Base-by-base conservation (phyloP, 371 early-diverging fungal genomes). In the Nematocida major region DNA sequence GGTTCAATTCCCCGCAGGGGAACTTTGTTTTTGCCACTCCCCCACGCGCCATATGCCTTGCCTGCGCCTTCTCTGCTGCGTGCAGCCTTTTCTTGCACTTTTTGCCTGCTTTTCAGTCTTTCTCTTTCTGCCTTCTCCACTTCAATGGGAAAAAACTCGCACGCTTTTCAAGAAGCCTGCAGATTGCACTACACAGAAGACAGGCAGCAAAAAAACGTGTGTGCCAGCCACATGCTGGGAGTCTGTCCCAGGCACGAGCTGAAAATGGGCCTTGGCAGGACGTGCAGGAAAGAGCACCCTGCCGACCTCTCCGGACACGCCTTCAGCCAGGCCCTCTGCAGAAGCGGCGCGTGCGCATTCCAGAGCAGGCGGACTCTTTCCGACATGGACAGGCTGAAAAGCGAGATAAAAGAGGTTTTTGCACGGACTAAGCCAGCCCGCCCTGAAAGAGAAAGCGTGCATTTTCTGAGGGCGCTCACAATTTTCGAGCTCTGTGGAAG, bases 1-100 rank as follows among this genome's bases (percentile, higher is more conserved):
- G 80, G 68, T 66, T 61, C 68, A 61, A 73, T 82, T 66, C 80
- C 79, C 43, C 68, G 79, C 59, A 79, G 69, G 62, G 80, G 82
- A 67, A 80, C 62, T 67, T 78, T 69, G 49, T 66, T 78, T 24
- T 40, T 78, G 11, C 40, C 78, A 28, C 9, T 32, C 15, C 9
- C 1, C 38, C 1, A 81, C 66, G 59, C 61, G 54, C 2, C 73
- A 70, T 51, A 42, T n/a, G n/a, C n/a, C n/a, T n/a, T n/a, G n/a
- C n/a, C n/a, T n/a, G n/a, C n/a, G 54, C 53, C 26, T 11, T 11
- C 11, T 24, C 54, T 15, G 54, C 54, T 53, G 54, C 54, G 18
- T 53, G 54, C 20, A 15, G 54, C 24, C 54, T 53, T 9, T 22
- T 53, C 18, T 9, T 15, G 11, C 18, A 13, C 54, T 34, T 20